A percentile compares a stretch with the other conserved stretches of the same genome.
These are phyloP conservation scores for Sanghuangporus weigelae DNA, from an alignment of 1,284 basidiomycete genomes.

Conservation along the genomic window DNA sequence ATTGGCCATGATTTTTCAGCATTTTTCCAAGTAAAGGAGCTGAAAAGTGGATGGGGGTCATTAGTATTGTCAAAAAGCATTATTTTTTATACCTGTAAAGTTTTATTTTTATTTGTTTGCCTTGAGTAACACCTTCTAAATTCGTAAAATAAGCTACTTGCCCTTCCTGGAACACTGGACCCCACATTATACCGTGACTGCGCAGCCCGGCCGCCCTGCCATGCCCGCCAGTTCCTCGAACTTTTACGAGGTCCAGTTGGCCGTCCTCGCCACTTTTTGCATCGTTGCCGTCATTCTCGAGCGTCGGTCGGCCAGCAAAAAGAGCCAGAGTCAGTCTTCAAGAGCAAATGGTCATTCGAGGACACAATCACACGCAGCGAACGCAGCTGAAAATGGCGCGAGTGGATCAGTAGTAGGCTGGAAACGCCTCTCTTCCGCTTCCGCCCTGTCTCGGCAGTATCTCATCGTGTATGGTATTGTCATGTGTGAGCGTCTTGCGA, in stretches of 20 bases:
- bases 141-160: too few relatives aligned
- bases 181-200: too few relatives aligned
- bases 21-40: too few relatives aligned
- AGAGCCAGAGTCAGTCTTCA: conserved; percentile 15
- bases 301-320: conserved; percentile 34
- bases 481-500: conserved; percentile 48
- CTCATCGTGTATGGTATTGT: conserved; percentile 64
- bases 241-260: conserved; percentile 53
- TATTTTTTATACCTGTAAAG: too few relatives aligned
- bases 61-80: too few relatives aligned
- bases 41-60: too few relatives aligned
- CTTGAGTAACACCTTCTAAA: too few relatives aligned
- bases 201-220: too few relatives aligned
- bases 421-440: conserved; percentile 18
- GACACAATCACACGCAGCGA: conserved; percentile 22
- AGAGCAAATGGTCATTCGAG: conserved; percentile 16
- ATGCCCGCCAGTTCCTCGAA: background rate
- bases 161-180: too few relatives aligned
- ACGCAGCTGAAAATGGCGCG: conserved; percentile 33
- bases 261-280: conserved; percentile 41
- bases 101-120: too few relatives aligned
- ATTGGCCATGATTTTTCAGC: too few relatives aligned
- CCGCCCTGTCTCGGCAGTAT: conserved; percentile 49
- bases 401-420: conserved; percentile 18
- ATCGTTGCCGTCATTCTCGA: conserved; percentile 42